These are phyloP conservation scores for Neurospora sp. DNA, from an alignment of 495 filamentous ascomycete genomes.

Conservation along the genomic window DNA sequence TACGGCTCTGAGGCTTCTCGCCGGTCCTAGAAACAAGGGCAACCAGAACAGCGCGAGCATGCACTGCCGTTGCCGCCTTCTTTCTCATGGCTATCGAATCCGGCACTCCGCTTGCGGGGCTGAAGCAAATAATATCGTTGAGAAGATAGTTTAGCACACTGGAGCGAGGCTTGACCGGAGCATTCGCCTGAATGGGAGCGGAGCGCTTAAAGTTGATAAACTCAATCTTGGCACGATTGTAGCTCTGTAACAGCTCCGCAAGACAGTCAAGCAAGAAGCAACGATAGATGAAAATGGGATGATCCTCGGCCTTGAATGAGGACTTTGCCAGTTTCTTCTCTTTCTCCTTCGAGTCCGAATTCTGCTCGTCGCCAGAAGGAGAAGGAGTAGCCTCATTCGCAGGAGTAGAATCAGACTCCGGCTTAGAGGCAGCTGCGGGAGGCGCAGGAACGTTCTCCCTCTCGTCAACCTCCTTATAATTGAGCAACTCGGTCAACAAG, in stretches of 20 bases:
- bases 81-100: conserved; percentile 74
- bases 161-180: conserved; percentile 88
- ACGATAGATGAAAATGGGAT: conserved; percentile 92
- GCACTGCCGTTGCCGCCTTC: conserved; percentile 68
- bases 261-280: conserved; percentile 92
- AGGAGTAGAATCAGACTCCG: conserved; percentile 29
- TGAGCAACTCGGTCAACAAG: conserved; percentile 83
- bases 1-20: conserved; percentile 51
- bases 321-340: conserved; percentile 64
- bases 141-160: conserved; percentile 89
- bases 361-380: conserved; percentile 13
- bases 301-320: conserved; percentile 80
- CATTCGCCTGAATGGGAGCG: conserved; percentile 64
- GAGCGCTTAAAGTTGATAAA: conserved; percentile 97
- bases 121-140: conserved; percentile 70
- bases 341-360: conserved; percentile 26
- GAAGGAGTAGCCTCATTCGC: conserved; percentile 16
- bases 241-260: conserved; percentile 83
- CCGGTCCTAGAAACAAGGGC: conserved; percentile 80
- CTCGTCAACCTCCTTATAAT: conserved; percentile 85
- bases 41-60: conserved; percentile 75
- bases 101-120: conserved; percentile 55
- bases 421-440: conserved; percentile 11
- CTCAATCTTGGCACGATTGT: conserved; percentile 90
- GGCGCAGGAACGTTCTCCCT: conserved; percentile 39